These are phyloP conservation scores for Alternaria burnsii DNA, from an alignment of 2,329 filamentous ascomycete species.

Conservation along the genomic window DNA sequence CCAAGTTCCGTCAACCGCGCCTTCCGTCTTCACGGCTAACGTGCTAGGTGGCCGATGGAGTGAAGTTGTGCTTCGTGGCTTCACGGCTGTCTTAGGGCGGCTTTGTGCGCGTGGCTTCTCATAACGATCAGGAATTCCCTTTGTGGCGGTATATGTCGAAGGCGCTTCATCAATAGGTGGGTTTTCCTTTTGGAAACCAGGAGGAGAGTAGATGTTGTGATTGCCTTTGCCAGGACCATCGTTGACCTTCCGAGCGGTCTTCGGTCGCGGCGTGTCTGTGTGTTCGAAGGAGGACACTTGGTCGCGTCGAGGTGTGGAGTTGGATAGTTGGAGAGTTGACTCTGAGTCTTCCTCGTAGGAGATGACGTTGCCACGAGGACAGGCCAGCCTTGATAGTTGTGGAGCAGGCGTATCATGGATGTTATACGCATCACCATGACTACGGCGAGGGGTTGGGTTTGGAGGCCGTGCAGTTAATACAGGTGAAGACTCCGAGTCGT, in stretches of 20 bases:
- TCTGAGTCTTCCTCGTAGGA: not conserved
- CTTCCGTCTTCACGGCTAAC: not conserved
- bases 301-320: not conserved
- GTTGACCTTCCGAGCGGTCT: not conserved
- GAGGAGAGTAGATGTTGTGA: not conserved
- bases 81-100: not conserved
- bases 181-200: not conserved
- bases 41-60: not conserved
- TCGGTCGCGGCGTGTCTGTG: not conserved
- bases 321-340: not conserved
- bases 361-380: not conserved
- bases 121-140: not conserved
- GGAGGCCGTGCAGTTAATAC: no score
- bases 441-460: no score
- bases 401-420: no score
- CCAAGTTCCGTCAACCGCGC: not conserved
- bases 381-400: not conserved
- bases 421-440: no score
- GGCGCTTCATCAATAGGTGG: not conserved
- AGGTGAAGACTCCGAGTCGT: no score
- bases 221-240: not conserved
- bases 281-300: not conserved
- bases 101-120: not conserved
- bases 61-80: not conserved
- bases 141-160: not conserved